Conservation (phyloP, 352 stramenopile species). For the Phytophthora tubulina region DNA sequence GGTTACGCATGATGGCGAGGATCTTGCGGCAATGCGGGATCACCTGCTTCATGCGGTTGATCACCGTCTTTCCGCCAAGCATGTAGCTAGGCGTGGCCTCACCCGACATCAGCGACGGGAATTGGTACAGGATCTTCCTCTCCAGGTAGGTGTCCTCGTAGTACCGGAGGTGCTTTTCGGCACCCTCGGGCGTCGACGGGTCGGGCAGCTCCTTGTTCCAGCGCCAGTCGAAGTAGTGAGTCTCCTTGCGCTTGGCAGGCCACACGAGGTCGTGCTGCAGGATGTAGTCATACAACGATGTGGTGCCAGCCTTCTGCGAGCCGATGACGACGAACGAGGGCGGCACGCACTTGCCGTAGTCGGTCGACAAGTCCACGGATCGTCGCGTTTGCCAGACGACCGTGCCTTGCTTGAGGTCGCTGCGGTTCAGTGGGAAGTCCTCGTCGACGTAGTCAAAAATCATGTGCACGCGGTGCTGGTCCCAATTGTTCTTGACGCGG, state of each 20-base stretch:
- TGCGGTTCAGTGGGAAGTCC: constrained; percentile 63
- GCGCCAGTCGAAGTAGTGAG: constrained; percentile 99
- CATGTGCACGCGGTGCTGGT: constrained; percentile 94
- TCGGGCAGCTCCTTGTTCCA: constrained; percentile 89
- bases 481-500: constrained; percentile 93
- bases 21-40: constrained; percentile 87
- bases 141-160: constrained; percentile 90
- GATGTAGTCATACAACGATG: constrained; percentile 98
- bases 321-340: constrained; percentile 97
- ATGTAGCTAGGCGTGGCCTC: constrained; percentile 94
- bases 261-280: constrained; percentile 96
- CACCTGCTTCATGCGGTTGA: constrained; percentile 80
- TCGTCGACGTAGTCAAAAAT: constrained; percentile 99
- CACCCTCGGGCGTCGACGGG: constrained; percentile 63
- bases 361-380: constrained; percentile 93
- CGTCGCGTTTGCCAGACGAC: constrained; percentile 96
- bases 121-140: constrained; percentile 80
- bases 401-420: constrained; percentile 90
- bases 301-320: constrained; percentile 97
- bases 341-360: constrained; percentile 76
- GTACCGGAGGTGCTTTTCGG: constrained; percentile 64
- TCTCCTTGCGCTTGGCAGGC: constrained; percentile 93
- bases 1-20: constrained; percentile 86
- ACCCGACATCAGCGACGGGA: constrained; percentile 93
- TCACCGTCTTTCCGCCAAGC: constrained; percentile 79